Conservation (phyloP, 1,284 basidiomycete genomes). For the Puccinia triticina region DNA sequence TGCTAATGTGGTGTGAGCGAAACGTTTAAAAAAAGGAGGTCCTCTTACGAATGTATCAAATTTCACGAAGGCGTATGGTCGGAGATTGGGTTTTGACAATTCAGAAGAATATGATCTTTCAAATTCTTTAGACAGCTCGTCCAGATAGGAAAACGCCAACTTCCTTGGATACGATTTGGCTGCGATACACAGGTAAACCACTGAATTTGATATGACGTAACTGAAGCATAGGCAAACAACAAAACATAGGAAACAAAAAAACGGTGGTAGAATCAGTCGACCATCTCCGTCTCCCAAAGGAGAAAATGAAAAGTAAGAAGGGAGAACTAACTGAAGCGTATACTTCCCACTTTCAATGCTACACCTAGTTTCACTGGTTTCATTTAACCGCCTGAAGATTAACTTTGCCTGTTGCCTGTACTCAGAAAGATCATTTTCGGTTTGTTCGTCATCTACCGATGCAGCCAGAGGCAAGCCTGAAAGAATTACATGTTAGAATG, state of each 20-base stretch:
- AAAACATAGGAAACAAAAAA: neutral
- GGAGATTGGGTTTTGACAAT: conserved; percentile 57
- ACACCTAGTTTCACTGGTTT: conserved; percentile 90
- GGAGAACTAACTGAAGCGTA: conserved; percentile 77
- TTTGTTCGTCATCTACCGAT: conserved; percentile 84
- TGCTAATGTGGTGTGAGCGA: neutral
- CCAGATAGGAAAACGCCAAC: conserved; percentile 94
- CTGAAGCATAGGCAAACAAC: conserved; percentile 63
- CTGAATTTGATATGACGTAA: conserved; percentile 90
- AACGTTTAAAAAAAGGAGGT: neutral
- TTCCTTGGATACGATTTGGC: conserved; percentile 97
- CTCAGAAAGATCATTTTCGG: conserved; percentile 60
- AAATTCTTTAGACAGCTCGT: conserved; percentile 96
- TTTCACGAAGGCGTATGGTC: conserved; percentile 93
- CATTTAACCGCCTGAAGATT: conserved; percentile 88
- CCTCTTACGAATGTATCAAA: conserved; percentile 68
- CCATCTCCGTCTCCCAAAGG: neutral
- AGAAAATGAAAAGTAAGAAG: neutral
- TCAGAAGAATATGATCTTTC: conserved; percentile 59
- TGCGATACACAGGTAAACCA: conserved; percentile 91
- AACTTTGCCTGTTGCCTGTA: conserved; percentile 98
- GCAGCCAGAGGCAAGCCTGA: conserved; percentile 80
- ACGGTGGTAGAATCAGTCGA: neutral
- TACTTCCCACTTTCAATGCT: conserved; percentile 95
- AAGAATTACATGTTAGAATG: neutral